Base-by-base conservation (phyloP, 2,329 filamentous ascomycete genomes). In the Talaromyces albobiverticillius region DNA sequence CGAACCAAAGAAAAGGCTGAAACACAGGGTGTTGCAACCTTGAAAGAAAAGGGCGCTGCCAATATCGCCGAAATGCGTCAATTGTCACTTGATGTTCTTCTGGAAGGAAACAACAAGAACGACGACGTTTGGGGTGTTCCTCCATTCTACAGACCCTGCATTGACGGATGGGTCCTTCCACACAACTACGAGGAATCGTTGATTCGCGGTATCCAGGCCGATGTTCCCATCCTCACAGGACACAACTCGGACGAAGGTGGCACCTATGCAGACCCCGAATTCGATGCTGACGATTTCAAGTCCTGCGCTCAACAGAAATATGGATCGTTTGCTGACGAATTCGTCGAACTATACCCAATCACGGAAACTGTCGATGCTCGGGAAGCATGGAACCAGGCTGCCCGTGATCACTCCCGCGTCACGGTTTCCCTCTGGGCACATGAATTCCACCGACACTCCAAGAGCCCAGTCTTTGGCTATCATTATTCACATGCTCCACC, bases 1-100 rank as follows among this genome's bases (percentile, higher is more conserved):
- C 20, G 31, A 8, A 48, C 31, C 5, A 32, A 34, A 20, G 18
- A 32, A 8, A 36, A 48, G 7, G 46, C 46, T 11, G 29, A 36
- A 22, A 32, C 34, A 14, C 31, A 48, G 20, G 46, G 46, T 4
- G 2, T 48, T 7, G 31, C 6, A 6, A 36, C 31, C 6, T 8
- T 48, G n/a, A 55, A 48, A 32, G 34, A 51, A 22, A 42, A 42
- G 22, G 40, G 20, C 41, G 62, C 75, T 6, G 74, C 79, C 0
- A 71, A 76, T 2, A 67, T 75, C 26, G 5, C 81, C 58, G 68
- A 72, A 52, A 69, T 67, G 1, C 58, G 61, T 2, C 70, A 62
- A 2, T 61, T 77, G 3, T 66, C 71, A 16, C 29, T 48, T 10
- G 46, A 38, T 34, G 29, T 34, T 11, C 32, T 69, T 10, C 48